Conservation (phyloP, 202 grass and related monocot species). For the Musa balbisiana region DNA sequence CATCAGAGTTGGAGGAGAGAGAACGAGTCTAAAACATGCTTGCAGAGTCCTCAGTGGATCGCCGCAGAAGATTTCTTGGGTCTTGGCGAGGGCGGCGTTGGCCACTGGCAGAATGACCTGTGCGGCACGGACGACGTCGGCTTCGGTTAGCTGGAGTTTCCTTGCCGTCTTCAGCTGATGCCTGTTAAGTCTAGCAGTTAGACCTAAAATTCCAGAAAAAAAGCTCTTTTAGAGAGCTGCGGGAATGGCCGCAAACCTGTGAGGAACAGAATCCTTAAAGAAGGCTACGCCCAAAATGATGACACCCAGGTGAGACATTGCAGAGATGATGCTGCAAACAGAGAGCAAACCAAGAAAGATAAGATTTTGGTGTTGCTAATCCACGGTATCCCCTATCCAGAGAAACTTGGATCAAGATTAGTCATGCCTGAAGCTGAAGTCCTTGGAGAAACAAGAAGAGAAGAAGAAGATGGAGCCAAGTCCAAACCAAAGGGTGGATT, state of each 20-base stretch:
- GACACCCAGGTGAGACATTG: constrained; percentile 53
- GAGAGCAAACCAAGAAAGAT: neutral
- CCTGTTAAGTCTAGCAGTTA: neutral
- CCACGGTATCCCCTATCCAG: neutral
- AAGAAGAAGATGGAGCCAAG: constrained; percentile 65
- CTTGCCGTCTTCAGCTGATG: neutral
- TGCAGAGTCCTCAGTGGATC: constrained; percentile 78
- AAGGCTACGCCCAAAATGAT: constrained; percentile 68
- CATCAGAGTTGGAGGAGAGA: neutral
- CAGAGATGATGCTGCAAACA: constrained; percentile 63
- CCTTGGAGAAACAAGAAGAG: constrained; percentile 65
- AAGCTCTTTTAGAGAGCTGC: neutral
- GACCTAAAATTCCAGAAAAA: neutral
- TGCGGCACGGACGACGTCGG: neutral
- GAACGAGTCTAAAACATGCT: constrained; percentile 31
- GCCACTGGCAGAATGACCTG: neutral
- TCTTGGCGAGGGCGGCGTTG: neutral
- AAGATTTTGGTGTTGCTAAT: neutral
- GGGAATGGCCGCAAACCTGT: constrained; percentile 27
- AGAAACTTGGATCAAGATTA: neutral
- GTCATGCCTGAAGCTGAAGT: constrained; percentile 61
- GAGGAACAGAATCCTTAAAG: constrained; percentile 61
- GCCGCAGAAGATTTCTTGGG: constrained; percentile 32
- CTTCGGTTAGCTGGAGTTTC: constrained; percentile 8
- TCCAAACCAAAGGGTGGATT: constrained; percentile 82